phyloP scores from a whole-genome alignment of 2,329 filamentous ascomycete genomes.

The Emergomyces orientalis region DNA sequence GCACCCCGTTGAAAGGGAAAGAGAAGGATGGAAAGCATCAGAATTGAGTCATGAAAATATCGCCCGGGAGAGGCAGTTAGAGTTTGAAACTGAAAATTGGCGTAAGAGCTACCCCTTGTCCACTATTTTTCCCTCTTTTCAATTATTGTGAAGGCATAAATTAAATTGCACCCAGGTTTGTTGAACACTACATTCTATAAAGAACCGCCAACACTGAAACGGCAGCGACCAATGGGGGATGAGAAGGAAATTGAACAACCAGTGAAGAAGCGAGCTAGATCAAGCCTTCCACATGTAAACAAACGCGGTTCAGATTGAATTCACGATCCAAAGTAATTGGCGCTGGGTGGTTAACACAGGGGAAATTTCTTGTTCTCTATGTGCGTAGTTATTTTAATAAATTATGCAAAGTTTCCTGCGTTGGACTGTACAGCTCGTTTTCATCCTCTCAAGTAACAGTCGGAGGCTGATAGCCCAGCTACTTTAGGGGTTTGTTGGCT shows the following conservation, averaged over 20 bases:
- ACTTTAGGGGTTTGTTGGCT: too few relatives aligned
- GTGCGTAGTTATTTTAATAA: neutral
- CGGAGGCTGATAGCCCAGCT: neutral
- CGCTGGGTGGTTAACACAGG: neutral
- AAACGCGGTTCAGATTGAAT: neutral
- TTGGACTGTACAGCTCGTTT: neutral
- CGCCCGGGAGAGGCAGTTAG: neutral
- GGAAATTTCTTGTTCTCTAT: neutral
- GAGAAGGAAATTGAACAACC: conserved; percentile 7
- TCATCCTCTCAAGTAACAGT: neutral
- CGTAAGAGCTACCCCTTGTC: neutral
- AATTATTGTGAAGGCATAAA: too few relatives aligned
- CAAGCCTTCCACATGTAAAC: neutral
- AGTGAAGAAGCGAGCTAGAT: conserved; percentile 8
- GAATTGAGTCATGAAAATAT: neutral
- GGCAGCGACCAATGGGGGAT: conserved; percentile 3
- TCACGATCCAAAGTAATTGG: neutral
- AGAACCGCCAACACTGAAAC: conserved; percentile 7
- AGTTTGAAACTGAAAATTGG: conserved; percentile 5
- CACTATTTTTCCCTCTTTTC: neutral
- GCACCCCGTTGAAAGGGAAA: too few relatives aligned
- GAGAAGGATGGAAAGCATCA: too few relatives aligned
- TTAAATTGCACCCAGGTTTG: conserved; percentile 4
- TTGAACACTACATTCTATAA: conserved; percentile 9
- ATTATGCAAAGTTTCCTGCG: neutral